Base-by-base conservation (phyloP, 2,329 filamentous ascomycete species). In the Cryphonectria nitschkei region DNA sequence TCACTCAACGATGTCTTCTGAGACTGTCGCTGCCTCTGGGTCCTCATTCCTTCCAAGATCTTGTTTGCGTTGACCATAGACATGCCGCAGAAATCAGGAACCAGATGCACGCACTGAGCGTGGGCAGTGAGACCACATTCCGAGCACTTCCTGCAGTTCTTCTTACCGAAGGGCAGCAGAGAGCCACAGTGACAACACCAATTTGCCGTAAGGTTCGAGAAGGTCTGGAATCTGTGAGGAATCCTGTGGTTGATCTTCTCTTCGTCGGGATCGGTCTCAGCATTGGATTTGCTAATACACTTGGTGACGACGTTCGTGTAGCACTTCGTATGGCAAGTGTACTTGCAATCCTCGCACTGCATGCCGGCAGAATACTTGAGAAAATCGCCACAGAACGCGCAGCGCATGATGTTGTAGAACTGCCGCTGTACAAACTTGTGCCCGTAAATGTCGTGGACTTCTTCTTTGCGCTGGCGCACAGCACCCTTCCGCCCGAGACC, bases 321-420 rank as follows among this genome's bases (percentile, higher is more conserved):
- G 80, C 96, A 99, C 83, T 98, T 98, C 77, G 94, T 95, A 82
- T 99, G 96, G 82, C 96, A 99, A 54, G 95, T 98, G 83, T 98
- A 98, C 83, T 98, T 98, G 92, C 96, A 99, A 83, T 99, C 96
- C 75, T 97, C 93, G 82, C 96, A 99, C 83, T 99, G 96, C 95
- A 99, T 99, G 73, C 96, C 96, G 32, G 96, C 93, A 65, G 95
- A 97, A 80, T 98, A 98, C 80, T 98, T 99, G 83, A 99, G 91
- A 79, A 99, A 98, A 76, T 99, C 96, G 72, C 95, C 96, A 80
- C 96, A 99, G 50, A 98, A 90, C 19, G 96, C 96, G 82, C 96
- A 99, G 73, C 96, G 95, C 96, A 99, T 99, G 79, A 99, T 98
- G 87, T 98, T 99, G 90, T 98, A 99, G 82, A 99, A 99, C 81